Percentiles rank a stretch among this genome's conserved stretches.
Evolutionary conservation across 192 early-diverging fungal genomes (phyloP).

Genomic region (Backusella parvicylindrica): DNA sequence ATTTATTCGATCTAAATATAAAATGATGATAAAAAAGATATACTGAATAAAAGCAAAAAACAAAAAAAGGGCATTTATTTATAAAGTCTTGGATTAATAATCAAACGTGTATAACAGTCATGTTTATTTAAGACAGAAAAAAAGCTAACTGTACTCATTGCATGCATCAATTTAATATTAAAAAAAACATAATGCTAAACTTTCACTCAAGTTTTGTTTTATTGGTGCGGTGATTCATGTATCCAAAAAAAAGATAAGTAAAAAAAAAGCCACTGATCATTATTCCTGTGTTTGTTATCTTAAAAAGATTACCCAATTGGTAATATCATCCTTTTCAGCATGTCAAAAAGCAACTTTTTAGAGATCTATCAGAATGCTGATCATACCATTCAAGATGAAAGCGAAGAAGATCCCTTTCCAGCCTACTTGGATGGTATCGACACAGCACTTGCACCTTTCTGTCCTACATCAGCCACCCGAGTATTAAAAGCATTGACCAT

Average conservation of each 20-base stretch:
- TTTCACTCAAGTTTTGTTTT: background rate
- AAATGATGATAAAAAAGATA: background rate
- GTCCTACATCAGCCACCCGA: conserved; percentile 51
- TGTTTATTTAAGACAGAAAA: too few species aligned
- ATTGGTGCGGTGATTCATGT: background rate
- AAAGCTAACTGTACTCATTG: too few species aligned
- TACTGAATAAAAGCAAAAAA: background rate
- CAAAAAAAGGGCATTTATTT: background rate
- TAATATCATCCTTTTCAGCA: background rate
- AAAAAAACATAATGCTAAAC: too few species aligned
- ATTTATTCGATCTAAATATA: background rate
- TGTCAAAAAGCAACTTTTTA: conserved; percentile 11
- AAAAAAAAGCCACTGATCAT: background rate
- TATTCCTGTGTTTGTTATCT: too few species aligned
- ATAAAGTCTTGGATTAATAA: background rate
- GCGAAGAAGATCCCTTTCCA: conserved; percentile 38
- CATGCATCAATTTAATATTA: too few species aligned
- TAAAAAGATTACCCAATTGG: too few species aligned
- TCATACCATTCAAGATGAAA: conserved; percentile 12
- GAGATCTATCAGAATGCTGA: conserved; percentile 15
- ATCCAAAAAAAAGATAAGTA: background rate
- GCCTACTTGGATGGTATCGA: conserved; percentile 54
- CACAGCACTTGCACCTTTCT: conserved; percentile 50
- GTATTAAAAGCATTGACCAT: conserved; percentile 45
- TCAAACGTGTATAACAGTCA: background rate